Conservation (phyloP, 2,329 filamentous ascomycete genomes). For the Aureobasidium melanogenum region DNA sequence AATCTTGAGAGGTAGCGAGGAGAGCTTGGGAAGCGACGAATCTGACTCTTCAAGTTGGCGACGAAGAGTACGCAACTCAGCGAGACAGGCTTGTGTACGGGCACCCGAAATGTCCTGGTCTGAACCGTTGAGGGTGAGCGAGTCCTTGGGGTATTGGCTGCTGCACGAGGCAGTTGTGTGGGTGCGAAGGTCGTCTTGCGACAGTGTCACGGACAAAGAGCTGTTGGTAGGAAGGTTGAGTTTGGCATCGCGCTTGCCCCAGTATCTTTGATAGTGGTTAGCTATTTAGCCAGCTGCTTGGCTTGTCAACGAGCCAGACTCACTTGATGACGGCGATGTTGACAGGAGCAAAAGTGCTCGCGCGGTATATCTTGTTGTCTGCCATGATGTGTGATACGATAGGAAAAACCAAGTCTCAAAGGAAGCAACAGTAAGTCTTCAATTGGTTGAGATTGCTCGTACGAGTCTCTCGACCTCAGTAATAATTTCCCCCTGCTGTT, state of each 20-base stretch:
- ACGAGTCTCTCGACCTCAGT: background rate
- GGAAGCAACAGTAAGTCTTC: background rate
- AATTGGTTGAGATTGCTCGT: constrained; percentile 8
- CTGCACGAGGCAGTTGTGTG: constrained; percentile 94
- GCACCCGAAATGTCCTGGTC: constrained; percentile 77
- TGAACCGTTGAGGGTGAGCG: constrained; percentile 75
- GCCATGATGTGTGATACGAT: constrained; percentile 25
- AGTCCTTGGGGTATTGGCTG: constrained; percentile 57
- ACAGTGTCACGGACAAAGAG: constrained; percentile 92
- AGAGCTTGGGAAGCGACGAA: constrained; percentile 71
- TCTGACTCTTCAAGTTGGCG: constrained; percentile 64
- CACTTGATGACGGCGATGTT: constrained; percentile 98
- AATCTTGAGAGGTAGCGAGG: constrained; percentile 66
- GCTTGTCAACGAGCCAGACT: constrained; percentile 14
- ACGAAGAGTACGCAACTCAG: constrained; percentile 71
- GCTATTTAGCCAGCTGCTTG: background rate
- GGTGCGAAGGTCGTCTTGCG: constrained; percentile 85
- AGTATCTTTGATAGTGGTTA: constrained; percentile 51
- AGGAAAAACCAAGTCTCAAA: background rate
- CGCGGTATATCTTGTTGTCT: constrained; percentile 60
- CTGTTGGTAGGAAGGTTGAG: constrained; percentile 97
- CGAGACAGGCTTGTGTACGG: constrained; percentile 89
- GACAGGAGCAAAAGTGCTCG: constrained; percentile 92
- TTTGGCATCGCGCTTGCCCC: constrained; percentile 91
- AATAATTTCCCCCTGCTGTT: constrained; percentile 12